Evolutionary conservation across 202 grass and related monocot species (phyloP), one percentile per base, ranked within the genome.

Genomic region (Schoenoplectus triqueter): DNA sequence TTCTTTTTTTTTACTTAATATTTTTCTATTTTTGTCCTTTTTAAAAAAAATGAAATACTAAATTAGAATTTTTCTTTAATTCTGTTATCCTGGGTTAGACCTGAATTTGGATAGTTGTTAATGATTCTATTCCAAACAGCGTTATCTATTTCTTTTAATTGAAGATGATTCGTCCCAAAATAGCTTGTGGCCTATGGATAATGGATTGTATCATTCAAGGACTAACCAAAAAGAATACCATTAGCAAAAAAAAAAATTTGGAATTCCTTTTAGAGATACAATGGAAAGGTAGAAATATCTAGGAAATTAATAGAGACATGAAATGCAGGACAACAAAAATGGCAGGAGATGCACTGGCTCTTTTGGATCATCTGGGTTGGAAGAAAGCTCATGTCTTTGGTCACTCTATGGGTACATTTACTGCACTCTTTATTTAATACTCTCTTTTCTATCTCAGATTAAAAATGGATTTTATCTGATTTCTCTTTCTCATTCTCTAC

Each of bases 341-440:
- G 96, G 96, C 96, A 3, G 88, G 74, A 78, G 96, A 99, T 80
- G 80, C 92, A 5, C 77, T 99, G 61, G 90, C 96, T 62, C 56
- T 99, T 84, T 88, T 99, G 90, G 91, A 99, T 82, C 96, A 94
- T 90, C 48, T 99, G 55, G 91, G 96, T 41, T 99, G 96, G 96
- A 96, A 91, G 88, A 96, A 96, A 69, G 90, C 92, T 49, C 96
- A 99, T 73, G 93, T 99, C 14, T 96, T 99, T 56, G 96, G 96
- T 52, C 96, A 99, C 66, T 99, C 96, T 41, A 99, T 99, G 96
- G 96, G 96, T 92, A 14, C 75, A 87, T 80, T 10, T 77, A 57
- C 4, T 14, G 6, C 41, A 31, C 54, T n/a, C 14, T 69, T 48
- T 72, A 5, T 6, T 13, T 15, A 1, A 13, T 17, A 6, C 19